Conservation (phyloP, 2,329 filamentous ascomycete genomes). For the Penicillium sclerotiorum region DNA sequence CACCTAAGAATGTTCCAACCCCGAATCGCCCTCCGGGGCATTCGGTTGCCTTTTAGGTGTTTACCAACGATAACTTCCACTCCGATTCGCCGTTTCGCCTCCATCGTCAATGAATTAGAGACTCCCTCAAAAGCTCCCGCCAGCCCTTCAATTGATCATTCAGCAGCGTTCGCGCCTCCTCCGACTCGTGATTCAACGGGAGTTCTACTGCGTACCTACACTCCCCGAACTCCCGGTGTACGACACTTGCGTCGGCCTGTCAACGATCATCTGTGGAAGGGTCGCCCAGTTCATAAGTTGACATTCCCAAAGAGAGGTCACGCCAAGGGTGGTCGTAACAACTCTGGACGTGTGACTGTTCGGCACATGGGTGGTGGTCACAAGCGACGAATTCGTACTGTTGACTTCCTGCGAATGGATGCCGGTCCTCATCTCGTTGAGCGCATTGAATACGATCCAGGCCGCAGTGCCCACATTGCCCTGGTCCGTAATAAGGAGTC, state of each 20-base stretch:
- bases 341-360: constrained; percentile 80
- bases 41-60: constrained; percentile 52
- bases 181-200: constrained; percentile 45
- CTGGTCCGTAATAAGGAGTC: constrained; percentile 76
- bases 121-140: constrained; percentile 32
- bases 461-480: constrained; percentile 89
- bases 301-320: constrained; percentile 94
- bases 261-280: constrained; percentile 97
- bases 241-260: constrained; percentile 89
- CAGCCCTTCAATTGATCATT: constrained; percentile 40
- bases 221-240: constrained; percentile 87
- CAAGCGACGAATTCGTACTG: constrained; percentile 85
- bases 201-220: constrained; percentile 76
- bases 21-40: constrained; percentile 60
- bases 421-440: constrained; percentile 87
- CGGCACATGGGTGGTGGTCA: constrained; percentile 90
- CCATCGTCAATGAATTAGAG: constrained; percentile 43
- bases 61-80: constrained; percentile 39
- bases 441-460: constrained; percentile 93
- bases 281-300: constrained; percentile 76
- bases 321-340: constrained; percentile 88
- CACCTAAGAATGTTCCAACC: constrained; percentile 64
- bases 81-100: constrained; percentile 57
- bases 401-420: constrained; percentile 80
- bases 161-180: constrained; percentile 49